Percentiles rank a stretch among this genome's conserved stretches.
phyloP scores from a whole-genome alignment of 192 early-diverging fungal species.

The Mortierella alpina region DNA sequence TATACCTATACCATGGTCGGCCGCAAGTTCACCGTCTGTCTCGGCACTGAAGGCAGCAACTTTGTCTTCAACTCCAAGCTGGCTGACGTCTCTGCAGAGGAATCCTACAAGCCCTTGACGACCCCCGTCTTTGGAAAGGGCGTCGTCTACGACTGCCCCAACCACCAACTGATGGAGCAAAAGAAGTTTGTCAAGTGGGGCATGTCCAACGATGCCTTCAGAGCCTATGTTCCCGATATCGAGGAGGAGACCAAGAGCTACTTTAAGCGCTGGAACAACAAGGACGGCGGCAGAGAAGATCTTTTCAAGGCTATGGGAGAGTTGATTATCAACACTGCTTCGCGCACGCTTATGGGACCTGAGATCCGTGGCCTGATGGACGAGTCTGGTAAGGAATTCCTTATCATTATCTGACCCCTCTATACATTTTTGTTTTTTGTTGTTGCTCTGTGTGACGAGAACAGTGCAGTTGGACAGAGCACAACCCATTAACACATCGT shows the following conservation, averaged over 20 bases:
- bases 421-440: background rate
- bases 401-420: background rate
- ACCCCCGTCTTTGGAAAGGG: conserved; percentile 94
- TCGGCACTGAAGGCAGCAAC: conserved; percentile 94
- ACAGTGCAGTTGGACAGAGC: too few relatives aligned
- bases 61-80: conserved; percentile 96
- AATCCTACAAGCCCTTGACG: conserved; percentile 92
- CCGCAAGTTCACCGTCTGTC: conserved; percentile 86
- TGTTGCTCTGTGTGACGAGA: background rate
- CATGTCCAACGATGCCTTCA: conserved; percentile 87
- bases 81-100: conserved; percentile 88
- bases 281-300: conserved; percentile 69
- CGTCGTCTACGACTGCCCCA: conserved; percentile 96
- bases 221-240: conserved; percentile 89
- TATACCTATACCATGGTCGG: conserved; percentile 96
- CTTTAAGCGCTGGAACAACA: conserved; percentile 73
- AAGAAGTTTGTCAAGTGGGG: conserved; percentile 98
- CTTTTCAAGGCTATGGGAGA: conserved; percentile 86
- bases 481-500: background rate
- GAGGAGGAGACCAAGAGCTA: conserved; percentile 84
- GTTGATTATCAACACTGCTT: conserved; percentile 94
- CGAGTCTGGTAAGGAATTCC: conserved; percentile 56
- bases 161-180: conserved; percentile 96
- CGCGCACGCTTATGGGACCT: conserved; percentile 92
- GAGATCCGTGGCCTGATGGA: conserved; percentile 91